A percentile compares a stretch with the other conserved stretches of the same genome.
phyloP scores from a whole-genome alignment of 495 filamentous ascomycete genomes.

The Elaphomyces granulatus region DNA sequence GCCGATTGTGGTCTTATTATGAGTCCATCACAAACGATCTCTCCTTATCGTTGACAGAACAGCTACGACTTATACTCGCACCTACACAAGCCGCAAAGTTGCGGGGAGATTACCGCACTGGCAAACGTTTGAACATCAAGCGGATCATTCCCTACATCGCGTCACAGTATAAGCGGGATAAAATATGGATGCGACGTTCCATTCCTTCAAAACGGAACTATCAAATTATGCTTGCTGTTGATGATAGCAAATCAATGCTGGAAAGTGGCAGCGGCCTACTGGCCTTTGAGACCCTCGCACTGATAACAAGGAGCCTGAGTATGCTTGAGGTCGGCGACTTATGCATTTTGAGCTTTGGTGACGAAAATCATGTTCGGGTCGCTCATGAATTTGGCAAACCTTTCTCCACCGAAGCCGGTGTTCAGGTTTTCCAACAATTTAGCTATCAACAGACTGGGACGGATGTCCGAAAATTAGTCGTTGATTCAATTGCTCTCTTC shows the following conservation, averaged over 20 bases:
- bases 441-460: conserved; percentile 73
- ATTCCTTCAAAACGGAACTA: conserved; percentile 86
- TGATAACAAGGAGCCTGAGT: conserved; percentile 68
- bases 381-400: conserved; percentile 79
- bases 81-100: conserved; percentile 93
- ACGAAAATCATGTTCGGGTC: conserved; percentile 56
- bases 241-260: conserved; percentile 88
- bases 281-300: conserved; percentile 82
- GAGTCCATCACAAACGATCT: conserved; percentile 71
- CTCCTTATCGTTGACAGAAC: conserved; percentile 76
- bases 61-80: conserved; percentile 86
- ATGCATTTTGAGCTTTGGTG: conserved; percentile 75
- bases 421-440: conserved; percentile 68
- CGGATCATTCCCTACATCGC: conserved; percentile 99
- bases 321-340: conserved; percentile 92
- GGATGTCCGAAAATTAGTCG: conserved; percentile 65
- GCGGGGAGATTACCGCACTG: conserved; percentile 91
- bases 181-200: conserved; percentile 96
- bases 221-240: conserved; percentile 93
- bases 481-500: conserved; percentile 66
- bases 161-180: conserved; percentile 92
- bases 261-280: conserved; percentile 53
- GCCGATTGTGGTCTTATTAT: conserved; percentile 71
- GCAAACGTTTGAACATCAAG: conserved; percentile 96
- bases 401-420: conserved; percentile 72